These are phyloP conservation scores for Pyrus bretschneideri DNA, from an alignment of 306 rosid genomes.

Conservation along the genomic window DNA sequence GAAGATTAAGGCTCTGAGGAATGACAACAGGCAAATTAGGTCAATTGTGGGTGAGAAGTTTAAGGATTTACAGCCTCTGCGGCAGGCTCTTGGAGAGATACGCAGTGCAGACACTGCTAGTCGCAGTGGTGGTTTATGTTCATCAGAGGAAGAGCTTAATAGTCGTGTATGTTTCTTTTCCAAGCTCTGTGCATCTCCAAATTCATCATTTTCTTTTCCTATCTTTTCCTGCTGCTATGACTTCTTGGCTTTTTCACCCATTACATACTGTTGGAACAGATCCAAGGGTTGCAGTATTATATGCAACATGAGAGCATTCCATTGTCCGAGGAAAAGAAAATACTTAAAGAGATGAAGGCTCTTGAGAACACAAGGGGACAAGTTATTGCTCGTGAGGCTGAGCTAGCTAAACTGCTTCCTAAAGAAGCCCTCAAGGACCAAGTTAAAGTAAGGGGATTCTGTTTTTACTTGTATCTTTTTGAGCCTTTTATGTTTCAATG, in stretches of 20 bases:
- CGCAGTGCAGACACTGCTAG: slow-evolving; percentile 61
- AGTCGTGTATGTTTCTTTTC: slow-evolving; percentile 39
- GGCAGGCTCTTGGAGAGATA: slow-evolving; percentile 84
- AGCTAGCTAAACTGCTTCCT: slow-evolving; percentile 71
- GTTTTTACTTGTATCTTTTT: not conserved
- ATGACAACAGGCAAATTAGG: slow-evolving; percentile 57
- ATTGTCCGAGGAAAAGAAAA: slow-evolving; percentile 76
- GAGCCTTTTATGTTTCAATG: slow-evolving; percentile 3
- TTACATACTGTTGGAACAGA: slow-evolving; percentile 44
- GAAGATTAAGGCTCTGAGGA: slow-evolving; percentile 71
- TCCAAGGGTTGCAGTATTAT: slow-evolving; percentile 65
- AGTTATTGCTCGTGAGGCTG: slow-evolving; percentile 75
- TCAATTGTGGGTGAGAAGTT: slow-evolving; percentile 63
- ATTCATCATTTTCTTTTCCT: slow-evolving; percentile 2
- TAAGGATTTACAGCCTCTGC: slow-evolving; percentile 81
- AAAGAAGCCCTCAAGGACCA: slow-evolving; percentile 74
- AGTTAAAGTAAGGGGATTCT: slow-evolving; percentile 63
- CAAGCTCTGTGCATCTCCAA: slow-evolving; percentile 10
- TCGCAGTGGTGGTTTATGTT: slow-evolving; percentile 62
- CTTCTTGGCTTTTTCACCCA: not conserved
- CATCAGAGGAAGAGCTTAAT: slow-evolving; percentile 92
- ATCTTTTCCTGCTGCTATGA: not conserved
- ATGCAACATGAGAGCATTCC: slow-evolving; percentile 98
- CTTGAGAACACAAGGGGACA: slow-evolving; percentile 89
- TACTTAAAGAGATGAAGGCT: slow-evolving; percentile 85